Evolutionary conservation across 108 stramenopile genomes (phyloP), one percentile per base, ranked within the genome.

Genomic region (Pseudonitzschia pungens): DNA sequence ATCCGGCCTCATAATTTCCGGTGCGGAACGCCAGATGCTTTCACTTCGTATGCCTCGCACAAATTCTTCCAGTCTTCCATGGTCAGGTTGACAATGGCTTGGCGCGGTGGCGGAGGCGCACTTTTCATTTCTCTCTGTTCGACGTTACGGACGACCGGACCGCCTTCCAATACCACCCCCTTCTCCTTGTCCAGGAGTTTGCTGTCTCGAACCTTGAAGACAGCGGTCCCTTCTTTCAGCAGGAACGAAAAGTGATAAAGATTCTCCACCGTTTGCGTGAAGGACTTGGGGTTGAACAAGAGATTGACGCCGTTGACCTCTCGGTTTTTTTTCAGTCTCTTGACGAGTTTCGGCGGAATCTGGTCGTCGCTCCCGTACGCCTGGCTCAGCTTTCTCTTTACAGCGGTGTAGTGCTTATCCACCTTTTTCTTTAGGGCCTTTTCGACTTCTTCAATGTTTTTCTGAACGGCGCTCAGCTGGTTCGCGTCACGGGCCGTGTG

Each of bases 201-300:
- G 20, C 18, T 22, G 8, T 62, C 11, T 8, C 67, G 28, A 21
- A 74, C 62, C 7, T 27, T 3, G 4, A 79, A 22, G 5, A 24
- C 58, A 0, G 88, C 88, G 26, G 44, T 60, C 15, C 86, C 87
- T 27, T 85, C 64, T 73, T 94, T 94, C 65, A 96, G 71, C 41
- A 93, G 55, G 73, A 93, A 94, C 36, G 83, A 82, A 64, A 89
- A 94, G 73, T 90, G 81, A 69, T 92, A 93, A 22, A 96, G 78
- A 72, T 96, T 96, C 75, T 96, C 96, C 18, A 94, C 92, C 10
- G 96, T 92, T 71, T 96, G 90, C 1, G 93, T 93, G 71, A 94
- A 94, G 59, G 83, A 84, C 48, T 85, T 77, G 4, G 93, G 96
- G 63, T 96, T 91, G 79, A 94, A 85, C 5, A 96, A 79, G 57